Evolutionary conservation across 2,329 filamentous ascomycete genomes (phyloP).

Genomic region (Aspergillus amoenus): DNA sequence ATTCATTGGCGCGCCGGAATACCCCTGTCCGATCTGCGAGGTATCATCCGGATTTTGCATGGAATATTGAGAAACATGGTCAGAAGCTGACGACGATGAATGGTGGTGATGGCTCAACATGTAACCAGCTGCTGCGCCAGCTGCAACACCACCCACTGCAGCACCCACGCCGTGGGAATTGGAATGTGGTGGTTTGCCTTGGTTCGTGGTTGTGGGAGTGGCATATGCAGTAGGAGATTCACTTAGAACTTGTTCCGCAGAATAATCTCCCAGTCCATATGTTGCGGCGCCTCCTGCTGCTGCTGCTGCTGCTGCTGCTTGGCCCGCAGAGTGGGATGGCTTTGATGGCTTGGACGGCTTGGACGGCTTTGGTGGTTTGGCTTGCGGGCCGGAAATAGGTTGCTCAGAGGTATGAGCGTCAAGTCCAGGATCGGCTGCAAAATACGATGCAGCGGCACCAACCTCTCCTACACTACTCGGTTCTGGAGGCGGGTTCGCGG

Average conservation of each 20-base stretch:
- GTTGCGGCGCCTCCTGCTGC: constrained; percentile 38
- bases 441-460: constrained; percentile 59
- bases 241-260: constrained; percentile 19
- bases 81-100: constrained; percentile 29
- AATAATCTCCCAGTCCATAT: constrained; percentile 42
- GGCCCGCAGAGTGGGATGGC: constrained; percentile 28
- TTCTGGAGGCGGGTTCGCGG: constrained; percentile 56
- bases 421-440: constrained; percentile 30
- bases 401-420: constrained; percentile 15
- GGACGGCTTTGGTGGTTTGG: constrained; percentile 27
- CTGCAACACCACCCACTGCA: constrained; percentile 39
- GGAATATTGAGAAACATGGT: constrained; percentile 31
- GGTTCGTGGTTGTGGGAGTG: constrained; percentile 15
- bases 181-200: constrained; percentile 29
- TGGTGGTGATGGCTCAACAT: constrained; percentile 37
- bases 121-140: constrained; percentile 44
- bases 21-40: constrained; percentile 17
- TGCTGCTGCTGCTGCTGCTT: constrained; percentile 32
- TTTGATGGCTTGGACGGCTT: constrained; percentile 28
- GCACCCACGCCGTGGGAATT: constrained; percentile 32
- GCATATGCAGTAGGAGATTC: constrained; percentile 24
- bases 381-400: constrained; percentile 17
- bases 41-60: constrained; percentile 31
- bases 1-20: constrained; percentile 15
- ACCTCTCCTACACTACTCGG: constrained; percentile 51